Base-by-base conservation (phyloP, 768 basidiomycete species). In the Coprinellus aureogranulatus region DNA sequence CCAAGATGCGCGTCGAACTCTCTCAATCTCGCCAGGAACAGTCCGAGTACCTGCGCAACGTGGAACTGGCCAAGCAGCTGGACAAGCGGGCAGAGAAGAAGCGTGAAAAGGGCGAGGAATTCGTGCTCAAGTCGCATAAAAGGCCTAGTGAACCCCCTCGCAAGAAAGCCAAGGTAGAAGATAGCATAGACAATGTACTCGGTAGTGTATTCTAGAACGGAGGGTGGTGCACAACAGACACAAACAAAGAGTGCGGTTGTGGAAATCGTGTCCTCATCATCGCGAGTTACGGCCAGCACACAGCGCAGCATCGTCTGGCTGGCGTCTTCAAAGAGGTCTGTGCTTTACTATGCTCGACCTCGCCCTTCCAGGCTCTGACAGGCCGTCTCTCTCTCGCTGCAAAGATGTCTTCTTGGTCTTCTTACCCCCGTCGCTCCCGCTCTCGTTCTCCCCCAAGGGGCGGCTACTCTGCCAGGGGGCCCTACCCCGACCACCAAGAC, bases 341-440 rank as follows among this genome's bases (percentile, higher is more conserved):
- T 92, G 82, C 86, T 86, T 86, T 85, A 83, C 86, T 84, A 90
- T 91, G 89, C 88, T 85, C 88, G 86, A 83, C 87, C 84, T 82
- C 84, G 77, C 78, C 80, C 82, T 79, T 76, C 80, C 81, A 82
- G 84, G 78, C 85, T 84, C 85, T 87, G 78, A 86, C 85, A 77
- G 80, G 79, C 81, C 79, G 71, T 82, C 78, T 76, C 81, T 72
- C 73, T 71, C 70, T 74, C 75, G 74, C 73, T 74, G 73, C 76
- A 30, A 57, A 82, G 76, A 90, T 90, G 89, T 84, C 89, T 56
- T 68, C 69, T 76, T 92, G 88, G 88, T 80, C 85, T 72, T 80
- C 84, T 70, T 88, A 87, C 75, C 88, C 86, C 70, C 88, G 87
- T 62, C 88, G 85, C 68, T 92, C 91, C 68, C 89, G 89, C 67